A percentile compares a stretch with the other conserved stretches of the same genome.
Evolutionary conservation across 306 rosid species (phyloP).

Genomic region (Citrullus colocynthis): DNA sequence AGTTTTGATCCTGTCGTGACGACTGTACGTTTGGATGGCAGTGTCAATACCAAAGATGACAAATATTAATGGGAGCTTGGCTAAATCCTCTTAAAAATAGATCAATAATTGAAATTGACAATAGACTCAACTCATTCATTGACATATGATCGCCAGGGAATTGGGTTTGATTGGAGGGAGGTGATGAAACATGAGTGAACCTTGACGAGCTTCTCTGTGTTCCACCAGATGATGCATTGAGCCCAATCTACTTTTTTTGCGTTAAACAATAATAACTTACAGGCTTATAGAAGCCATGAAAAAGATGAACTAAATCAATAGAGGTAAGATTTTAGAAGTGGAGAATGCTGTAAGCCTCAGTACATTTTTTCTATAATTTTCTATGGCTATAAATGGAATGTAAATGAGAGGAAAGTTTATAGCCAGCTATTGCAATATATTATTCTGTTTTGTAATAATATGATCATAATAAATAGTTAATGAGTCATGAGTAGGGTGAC

Average conservation of each 20-base stretch:
- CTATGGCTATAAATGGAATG: background rate
- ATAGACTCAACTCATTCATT: background rate
- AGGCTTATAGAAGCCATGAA: background rate
- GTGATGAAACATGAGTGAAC: background rate
- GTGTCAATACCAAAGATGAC: background rate
- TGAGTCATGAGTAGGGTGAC: background rate
- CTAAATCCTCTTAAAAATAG: background rate
- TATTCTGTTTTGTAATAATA: background rate
- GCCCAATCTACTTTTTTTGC: background rate
- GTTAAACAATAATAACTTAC: background rate
- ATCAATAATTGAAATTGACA: background rate
- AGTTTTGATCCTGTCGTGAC: background rate
- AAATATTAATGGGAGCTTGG: background rate
- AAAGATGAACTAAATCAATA: background rate
- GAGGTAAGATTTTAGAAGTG: background rate
- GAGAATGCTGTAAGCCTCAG: background rate
- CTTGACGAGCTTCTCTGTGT: background rate
- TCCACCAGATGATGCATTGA: background rate
- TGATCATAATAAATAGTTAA: background rate
- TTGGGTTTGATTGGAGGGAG: background rate
- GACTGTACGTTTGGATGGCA: background rate
- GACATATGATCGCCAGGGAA: background rate
- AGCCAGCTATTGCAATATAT: background rate
- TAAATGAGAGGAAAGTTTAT: background rate
- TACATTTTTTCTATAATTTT: background rate